Percentiles rank a stretch among this genome's conserved stretches.
Evolutionary conservation across 768 basidiomycete genomes (phyloP).

Genomic region (Panus rudis): DNA sequence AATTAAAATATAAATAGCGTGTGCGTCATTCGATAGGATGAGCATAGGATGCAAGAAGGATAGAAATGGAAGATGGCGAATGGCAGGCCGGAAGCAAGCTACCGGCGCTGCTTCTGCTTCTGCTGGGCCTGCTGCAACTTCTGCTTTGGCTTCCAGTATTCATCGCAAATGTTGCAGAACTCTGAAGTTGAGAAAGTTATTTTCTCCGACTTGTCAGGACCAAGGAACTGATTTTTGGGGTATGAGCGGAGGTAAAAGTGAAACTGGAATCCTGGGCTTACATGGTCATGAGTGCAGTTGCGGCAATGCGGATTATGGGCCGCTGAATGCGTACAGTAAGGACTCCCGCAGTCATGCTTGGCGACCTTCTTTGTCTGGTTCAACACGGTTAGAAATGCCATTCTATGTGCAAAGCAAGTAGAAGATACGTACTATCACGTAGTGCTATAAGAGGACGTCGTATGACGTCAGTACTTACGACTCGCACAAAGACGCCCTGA

Average conservation of each 20-base stretch:
- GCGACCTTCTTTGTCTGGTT: constrained; percentile 45
- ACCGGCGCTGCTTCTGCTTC: neutral
- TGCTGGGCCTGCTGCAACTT: constrained; percentile 4
- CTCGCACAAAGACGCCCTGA: constrained; percentile 9
- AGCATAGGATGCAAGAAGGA: constrained; percentile 1
- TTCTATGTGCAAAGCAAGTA: no score
- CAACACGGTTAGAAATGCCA: no score
- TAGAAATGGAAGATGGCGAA: neutral
- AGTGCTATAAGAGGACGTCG: constrained; percentile 41
- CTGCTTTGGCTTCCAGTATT: constrained; percentile 19
- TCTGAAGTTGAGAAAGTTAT: constrained; percentile 43
- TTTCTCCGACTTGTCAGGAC: constrained; percentile 62
- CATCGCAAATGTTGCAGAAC: constrained; percentile 26
- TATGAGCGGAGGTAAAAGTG: no score
- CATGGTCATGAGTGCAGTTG: constrained; percentile 38
- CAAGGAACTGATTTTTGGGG: constrained; percentile 63
- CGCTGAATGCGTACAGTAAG: constrained; percentile 34
- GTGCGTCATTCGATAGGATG: no score
- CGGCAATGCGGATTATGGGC: constrained; percentile 35
- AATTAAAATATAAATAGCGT: no score
- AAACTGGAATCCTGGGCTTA: no score
- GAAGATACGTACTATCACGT: constrained; percentile 45
- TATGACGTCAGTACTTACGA: constrained; percentile 17
- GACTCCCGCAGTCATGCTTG: constrained; percentile 50
- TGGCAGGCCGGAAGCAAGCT: no score